Evolutionary conservation across 768 basidiomycete genomes (phyloP).

Genomic region (Leccinum truebloodii): DNA sequence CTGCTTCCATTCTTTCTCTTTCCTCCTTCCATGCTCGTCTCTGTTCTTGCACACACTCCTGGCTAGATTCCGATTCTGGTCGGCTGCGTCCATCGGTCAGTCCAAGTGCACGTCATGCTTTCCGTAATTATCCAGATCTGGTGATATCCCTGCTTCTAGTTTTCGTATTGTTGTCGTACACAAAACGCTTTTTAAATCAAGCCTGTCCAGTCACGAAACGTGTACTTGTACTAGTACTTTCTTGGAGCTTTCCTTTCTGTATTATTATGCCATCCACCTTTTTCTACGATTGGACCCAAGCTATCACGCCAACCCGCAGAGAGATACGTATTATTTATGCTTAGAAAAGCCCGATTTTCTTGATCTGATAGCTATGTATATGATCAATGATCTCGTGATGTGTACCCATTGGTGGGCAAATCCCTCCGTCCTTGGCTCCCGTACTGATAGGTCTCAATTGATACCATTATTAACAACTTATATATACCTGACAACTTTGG

Average conservation of each 20-base stretch:
- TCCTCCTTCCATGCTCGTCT: conserved; percentile 6
- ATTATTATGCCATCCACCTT: conserved; percentile 26
- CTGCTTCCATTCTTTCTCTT: conserved; percentile 12
- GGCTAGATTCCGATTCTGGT: conserved; percentile 23
- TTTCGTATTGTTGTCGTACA: conserved; percentile 28
- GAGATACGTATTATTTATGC: conserved; percentile 23
- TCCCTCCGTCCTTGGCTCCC: conserved; percentile 6
- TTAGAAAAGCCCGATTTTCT: conserved; percentile 21
- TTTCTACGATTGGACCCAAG: conserved; percentile 11
- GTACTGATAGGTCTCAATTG: conserved; percentile 8
- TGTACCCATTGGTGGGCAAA: conserved; percentile 16
- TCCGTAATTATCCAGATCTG: conserved; percentile 21
- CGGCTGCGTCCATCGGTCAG: conserved; percentile 5
- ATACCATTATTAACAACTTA: background rate
- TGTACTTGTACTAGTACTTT: conserved; percentile 30
- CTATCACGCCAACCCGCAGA: conserved; percentile 4
- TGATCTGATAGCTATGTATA: conserved; percentile 19
- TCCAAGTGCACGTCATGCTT: conserved; percentile 8
- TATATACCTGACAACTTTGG: conserved; percentile 3
- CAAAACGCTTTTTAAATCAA: conserved; percentile 16
- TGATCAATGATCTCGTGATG: conserved; percentile 26
- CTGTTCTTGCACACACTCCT: conserved; percentile 25
- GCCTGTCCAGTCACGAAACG: conserved; percentile 8
- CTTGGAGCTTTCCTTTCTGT: conserved; percentile 31
- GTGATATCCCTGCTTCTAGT: conserved; percentile 17